Conservation (phyloP, 106 monocot species). For the Dendrobium nobile region DNA sequence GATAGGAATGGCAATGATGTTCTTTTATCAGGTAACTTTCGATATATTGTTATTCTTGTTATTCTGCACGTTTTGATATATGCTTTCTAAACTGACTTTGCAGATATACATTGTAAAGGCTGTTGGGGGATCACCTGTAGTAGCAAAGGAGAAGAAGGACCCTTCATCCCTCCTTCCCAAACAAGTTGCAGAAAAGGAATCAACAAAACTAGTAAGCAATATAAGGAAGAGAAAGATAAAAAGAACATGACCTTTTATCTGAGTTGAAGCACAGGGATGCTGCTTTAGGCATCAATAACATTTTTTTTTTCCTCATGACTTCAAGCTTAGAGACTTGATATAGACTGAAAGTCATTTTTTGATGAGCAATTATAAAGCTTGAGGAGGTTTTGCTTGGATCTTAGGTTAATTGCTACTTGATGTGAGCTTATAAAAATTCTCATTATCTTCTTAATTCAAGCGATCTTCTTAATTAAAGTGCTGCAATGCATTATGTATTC, state of each 20-base stretch:
- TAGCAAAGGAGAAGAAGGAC: not conserved
- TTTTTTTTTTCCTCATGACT: not conserved
- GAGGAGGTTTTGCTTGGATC: not conserved
- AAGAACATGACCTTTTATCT: not conserved
- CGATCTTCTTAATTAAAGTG: too few species aligned
- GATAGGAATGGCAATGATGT: too few species aligned
- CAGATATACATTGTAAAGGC: conserved; percentile 6
- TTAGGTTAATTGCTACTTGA: too few species aligned
- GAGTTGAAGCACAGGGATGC: not conserved
- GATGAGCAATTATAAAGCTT: not conserved
- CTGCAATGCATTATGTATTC: too few species aligned
- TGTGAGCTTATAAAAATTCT: too few species aligned
- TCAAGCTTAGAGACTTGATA: too few species aligned
- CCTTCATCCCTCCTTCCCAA: not conserved
- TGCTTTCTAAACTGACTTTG: not conserved
- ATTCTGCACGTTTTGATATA: not conserved
- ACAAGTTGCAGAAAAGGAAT: not conserved
- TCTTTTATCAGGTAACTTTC: too few species aligned
- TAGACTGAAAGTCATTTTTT: not conserved
- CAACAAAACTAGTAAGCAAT: not conserved
- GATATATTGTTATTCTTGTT: not conserved
- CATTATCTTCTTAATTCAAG: too few species aligned
- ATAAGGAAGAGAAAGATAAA: not conserved
- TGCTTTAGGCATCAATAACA: not conserved
- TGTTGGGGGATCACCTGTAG: not conserved